Base-by-base conservation (phyloP, 2,329 filamentous ascomycete species). In the Cordyceps farinosa region DNA sequence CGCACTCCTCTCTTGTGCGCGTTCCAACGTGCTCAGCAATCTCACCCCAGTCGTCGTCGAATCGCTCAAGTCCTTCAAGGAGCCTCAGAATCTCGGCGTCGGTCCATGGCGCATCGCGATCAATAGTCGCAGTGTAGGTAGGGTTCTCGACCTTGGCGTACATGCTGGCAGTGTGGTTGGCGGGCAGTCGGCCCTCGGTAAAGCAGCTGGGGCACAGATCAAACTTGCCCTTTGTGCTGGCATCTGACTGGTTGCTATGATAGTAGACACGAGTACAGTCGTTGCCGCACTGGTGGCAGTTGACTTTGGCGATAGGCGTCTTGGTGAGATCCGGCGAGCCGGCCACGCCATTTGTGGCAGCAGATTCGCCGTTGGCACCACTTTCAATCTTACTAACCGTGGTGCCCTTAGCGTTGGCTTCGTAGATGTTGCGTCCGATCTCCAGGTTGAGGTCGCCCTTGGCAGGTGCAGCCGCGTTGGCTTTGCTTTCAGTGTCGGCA, bases 41-140 rank as follows among this genome's bases (percentile, higher is more conserved):
- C 70, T 91, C 87, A 64, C 90, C 89, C 95, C 95, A 99, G 77
- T 98, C 92, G 65, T 98, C 94, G 67, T 98, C 94, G 70, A 94
- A 97, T 69, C 90, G 86, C 77, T 99, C 95, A 55, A 99, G 81
- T 9, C 87, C 96, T 75, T 99, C 95, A 7, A 99, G 84, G 44
- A 99, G 84, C 56, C 92, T 83, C n/a, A 99, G 81, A 15, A 91
- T 85, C 77, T 99, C 95, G 15, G 90, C 87, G 71, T 98, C 93
- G 27, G 89, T 90, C 95, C 95, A 99, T 1, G 92, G 88, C 17
- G 91, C 87, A 71, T 97, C 92, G 59, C 91, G 86, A 69, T 97
- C 93, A 2, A 90, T 80, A n/a, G 90, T 82, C 1, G 86, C 84
- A 4, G 89, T 87, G 74, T 97, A 94, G 4, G 84, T 85, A n/a